phyloP scores from a whole-genome alignment of 495 filamentous ascomycete species.

The Rhypophila decipiens region DNA sequence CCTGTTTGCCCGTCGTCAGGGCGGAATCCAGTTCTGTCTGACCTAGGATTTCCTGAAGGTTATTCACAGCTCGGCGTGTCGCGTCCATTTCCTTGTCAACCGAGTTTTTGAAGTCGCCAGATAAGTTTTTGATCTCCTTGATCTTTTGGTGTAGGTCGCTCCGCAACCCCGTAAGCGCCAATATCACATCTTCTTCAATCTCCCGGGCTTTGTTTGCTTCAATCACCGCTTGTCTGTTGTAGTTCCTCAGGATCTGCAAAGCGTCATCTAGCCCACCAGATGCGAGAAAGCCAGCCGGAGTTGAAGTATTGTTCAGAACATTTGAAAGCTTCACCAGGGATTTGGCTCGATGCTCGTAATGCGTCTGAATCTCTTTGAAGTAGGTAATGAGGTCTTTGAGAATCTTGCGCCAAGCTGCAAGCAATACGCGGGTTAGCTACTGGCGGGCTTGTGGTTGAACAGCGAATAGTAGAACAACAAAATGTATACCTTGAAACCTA shows the following conservation, averaged over 20 bases:
- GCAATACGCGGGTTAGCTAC: no score
- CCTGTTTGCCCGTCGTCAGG: conserved; percentile 71
- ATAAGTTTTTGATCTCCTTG: conserved; percentile 91
- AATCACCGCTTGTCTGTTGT: conserved; percentile 71
- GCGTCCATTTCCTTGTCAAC: conserved; percentile 73
- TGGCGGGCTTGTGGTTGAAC: no score
- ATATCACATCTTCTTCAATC: conserved; percentile 85
- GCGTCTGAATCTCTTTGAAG: conserved; percentile 85
- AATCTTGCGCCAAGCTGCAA: conserved; percentile 83
- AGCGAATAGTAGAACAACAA: no score
- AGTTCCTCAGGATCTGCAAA: conserved; percentile 68
- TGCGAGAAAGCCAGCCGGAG: conserved; percentile 64
- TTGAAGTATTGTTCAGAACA: conserved; percentile 69
- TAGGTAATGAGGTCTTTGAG: conserved; percentile 93
- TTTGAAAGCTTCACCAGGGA: conserved; percentile 76
- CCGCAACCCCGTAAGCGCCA: conserved; percentile 74
- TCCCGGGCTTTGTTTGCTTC: conserved; percentile 87
- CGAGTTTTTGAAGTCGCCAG: conserved; percentile 89
- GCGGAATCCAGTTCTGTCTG: conserved; percentile 70
- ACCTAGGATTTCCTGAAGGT: conserved; percentile 73
- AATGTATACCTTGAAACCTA: conserved; percentile 79
- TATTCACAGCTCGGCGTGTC: conserved; percentile 63
- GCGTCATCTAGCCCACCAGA: conserved; percentile 83
- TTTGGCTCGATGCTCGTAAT: conserved; percentile 83
- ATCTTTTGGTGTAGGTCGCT: conserved; percentile 91